Evolutionary conservation across 257 asterid genomes (phyloP).

Genomic region (Verbena officinalis): DNA sequence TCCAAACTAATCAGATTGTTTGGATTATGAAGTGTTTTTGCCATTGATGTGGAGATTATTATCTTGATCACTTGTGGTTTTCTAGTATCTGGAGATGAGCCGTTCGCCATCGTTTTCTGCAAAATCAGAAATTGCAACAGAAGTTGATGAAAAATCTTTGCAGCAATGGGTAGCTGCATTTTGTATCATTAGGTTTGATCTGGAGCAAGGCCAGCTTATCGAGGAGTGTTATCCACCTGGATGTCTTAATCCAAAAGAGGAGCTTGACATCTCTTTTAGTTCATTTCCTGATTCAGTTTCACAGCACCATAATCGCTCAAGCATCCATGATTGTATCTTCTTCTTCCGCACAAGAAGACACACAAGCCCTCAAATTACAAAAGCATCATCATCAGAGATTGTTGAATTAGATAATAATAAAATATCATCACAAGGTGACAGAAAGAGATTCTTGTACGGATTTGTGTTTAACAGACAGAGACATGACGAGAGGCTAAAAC

Average conservation of each 20-base stretch:
- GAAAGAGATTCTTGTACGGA: constrained; percentile 71
- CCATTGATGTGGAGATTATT: constrained; percentile 38
- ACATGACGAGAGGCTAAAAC: constrained; percentile 90
- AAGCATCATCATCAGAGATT: constrained; percentile 49
- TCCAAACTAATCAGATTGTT: not conserved
- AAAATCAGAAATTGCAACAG: constrained; percentile 65
- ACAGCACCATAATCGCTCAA: constrained; percentile 87
- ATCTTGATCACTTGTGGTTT: constrained; percentile 40
- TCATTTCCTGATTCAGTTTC: constrained; percentile 99
- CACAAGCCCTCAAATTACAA: constrained; percentile 40
- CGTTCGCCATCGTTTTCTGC: constrained; percentile 83
- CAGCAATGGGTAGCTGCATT: constrained; percentile 87
- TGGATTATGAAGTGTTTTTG: constrained; percentile 11
- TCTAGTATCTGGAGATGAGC: constrained; percentile 68
- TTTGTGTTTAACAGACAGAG: constrained; percentile 97
- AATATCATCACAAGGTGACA: constrained; percentile 36
- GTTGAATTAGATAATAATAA: constrained; percentile 48
- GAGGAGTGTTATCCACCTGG: constrained; percentile 95
- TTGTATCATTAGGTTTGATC: constrained; percentile 92
- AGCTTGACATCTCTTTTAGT: constrained; percentile 90
- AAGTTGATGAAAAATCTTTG: constrained; percentile 70
- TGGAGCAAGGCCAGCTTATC: constrained; percentile 94
- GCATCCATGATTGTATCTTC: constrained; percentile 92
- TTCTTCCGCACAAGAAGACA: constrained; percentile 80
- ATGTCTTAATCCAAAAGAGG: constrained; percentile 83